Evolutionary conservation across 1,284 basidiomycete genomes (phyloP).

Genomic region (Tranzscheliella williamsii): DNA sequence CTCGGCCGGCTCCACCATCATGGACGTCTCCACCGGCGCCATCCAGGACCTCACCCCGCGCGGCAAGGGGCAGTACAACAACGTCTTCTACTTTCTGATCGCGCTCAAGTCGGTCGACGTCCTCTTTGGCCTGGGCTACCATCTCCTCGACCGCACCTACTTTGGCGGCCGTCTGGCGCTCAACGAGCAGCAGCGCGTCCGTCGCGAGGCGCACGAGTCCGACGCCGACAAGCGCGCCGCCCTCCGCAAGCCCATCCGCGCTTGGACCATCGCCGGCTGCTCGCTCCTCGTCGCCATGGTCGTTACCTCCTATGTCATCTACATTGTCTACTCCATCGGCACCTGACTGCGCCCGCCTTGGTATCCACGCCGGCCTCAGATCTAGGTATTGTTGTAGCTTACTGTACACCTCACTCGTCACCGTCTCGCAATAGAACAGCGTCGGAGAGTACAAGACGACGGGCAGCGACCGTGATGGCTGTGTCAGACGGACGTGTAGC

Average conservation of each 20-base stretch:
- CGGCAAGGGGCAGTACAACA: constrained; percentile 56
- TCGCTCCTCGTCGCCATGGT: constrained; percentile 27
- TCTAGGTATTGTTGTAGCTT: too few relatives aligned
- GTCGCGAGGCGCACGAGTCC: constrained; percentile 37
- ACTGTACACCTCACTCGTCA: too few relatives aligned
- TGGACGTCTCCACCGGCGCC: constrained; percentile 62
- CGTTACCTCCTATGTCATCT: constrained; percentile 34
- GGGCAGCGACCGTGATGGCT: too few relatives aligned
- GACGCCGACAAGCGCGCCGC: constrained; percentile 27
- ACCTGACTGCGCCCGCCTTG: too few relatives aligned
- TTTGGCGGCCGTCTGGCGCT: constrained; percentile 59
- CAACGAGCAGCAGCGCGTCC: constrained; percentile 45
- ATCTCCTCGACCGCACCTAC: constrained; percentile 51
- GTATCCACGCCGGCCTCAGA: too few relatives aligned
- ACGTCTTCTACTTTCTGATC: constrained; percentile 63
- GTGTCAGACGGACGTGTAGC: too few relatives aligned
- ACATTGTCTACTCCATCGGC: constrained; percentile 38
- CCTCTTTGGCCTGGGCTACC: constrained; percentile 60
- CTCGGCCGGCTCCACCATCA: constrained; percentile 58
- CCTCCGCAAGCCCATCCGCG: constrained; percentile 24
- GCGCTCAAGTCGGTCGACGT: constrained; percentile 62
- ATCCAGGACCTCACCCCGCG: constrained; percentile 62
- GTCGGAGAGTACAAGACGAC: too few relatives aligned
- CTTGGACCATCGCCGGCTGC: constrained; percentile 25
- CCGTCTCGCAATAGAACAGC: too few relatives aligned